Conservation (phyloP, 768 basidiomycete species). For the Mycena leptocephala region DNA sequence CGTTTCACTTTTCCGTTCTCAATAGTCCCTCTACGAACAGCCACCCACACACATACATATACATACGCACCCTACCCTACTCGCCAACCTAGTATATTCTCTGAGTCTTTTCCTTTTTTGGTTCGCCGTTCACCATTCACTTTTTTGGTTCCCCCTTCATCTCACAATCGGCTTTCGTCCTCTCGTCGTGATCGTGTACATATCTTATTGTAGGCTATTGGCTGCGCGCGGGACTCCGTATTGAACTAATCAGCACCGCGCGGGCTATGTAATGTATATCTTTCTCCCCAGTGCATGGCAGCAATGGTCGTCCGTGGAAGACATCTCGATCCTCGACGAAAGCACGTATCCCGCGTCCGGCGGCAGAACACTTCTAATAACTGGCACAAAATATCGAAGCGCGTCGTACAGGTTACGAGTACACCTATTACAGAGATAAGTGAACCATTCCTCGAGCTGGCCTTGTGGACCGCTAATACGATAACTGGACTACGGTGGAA, state of each 20-base stretch:
- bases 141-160: not conserved
- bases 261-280: slow-evolving; percentile 4
- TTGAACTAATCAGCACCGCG: not conserved
- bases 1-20: not conserved
- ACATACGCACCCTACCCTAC: not conserved
- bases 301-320: too few species aligned
- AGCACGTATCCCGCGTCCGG: not conserved
- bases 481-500: too few species aligned
- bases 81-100: not conserved
- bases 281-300: not conserved
- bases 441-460: too few species aligned
- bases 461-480: too few species aligned
- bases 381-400: too few species aligned
- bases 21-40: not conserved
- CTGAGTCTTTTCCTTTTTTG: not conserved
- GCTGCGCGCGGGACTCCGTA: not conserved
- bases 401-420: too few species aligned
- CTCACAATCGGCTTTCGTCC: not conserved
- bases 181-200: not conserved
- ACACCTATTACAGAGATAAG: too few species aligned
- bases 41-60: not conserved
- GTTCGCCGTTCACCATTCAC: not conserved
- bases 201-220: slow-evolving; percentile 32
- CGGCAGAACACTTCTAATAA: too few species aligned
- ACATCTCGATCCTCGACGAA: too few species aligned